phyloP scores from a whole-genome alignment of 2,329 filamentous ascomycete species.

The Botryosphaeria agaves region DNA sequence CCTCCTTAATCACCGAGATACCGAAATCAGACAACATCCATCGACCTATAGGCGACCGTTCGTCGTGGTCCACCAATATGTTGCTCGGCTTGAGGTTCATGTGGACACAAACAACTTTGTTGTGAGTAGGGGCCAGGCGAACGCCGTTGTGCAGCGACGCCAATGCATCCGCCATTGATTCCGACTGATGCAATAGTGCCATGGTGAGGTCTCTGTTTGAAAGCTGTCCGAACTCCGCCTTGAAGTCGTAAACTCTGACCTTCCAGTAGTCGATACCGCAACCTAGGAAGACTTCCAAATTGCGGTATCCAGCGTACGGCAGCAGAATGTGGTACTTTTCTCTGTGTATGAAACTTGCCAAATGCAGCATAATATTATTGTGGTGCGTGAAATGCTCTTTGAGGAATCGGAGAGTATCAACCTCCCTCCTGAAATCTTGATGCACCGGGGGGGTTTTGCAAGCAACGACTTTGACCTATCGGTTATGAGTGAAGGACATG shows the following conservation, averaged over 20 bases:
- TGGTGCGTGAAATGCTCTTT: background rate
- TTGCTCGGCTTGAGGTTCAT: slow-evolving; percentile 10
- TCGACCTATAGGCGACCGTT: slow-evolving; percentile 5
- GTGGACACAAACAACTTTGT: slow-evolving; percentile 4
- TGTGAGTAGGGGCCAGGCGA: background rate
- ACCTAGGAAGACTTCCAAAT: background rate
- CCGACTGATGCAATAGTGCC: background rate
- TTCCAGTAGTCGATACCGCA: background rate
- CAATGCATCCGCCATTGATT: background rate
- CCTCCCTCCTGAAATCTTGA: background rate
- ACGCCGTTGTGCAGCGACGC: background rate
- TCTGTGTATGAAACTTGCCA: background rate
- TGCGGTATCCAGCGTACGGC: background rate
- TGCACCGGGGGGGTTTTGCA: background rate
- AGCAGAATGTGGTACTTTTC: background rate
- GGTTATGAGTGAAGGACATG: background rate
- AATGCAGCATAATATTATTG: background rate
- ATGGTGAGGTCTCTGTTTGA: background rate
- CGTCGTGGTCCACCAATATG: slow-evolving; percentile 7
- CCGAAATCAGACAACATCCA: slow-evolving; percentile 13
- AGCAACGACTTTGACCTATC: background rate
- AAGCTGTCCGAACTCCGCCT: background rate
- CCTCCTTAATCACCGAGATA: slow-evolving; percentile 5
- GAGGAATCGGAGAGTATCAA: background rate
- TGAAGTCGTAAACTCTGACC: background rate